Evolutionary conservation across 2,329 filamentous ascomycete species (phyloP), one percentile per base, ranked within the genome.

Genomic region (Purpureocillium lavendulum): DNA sequence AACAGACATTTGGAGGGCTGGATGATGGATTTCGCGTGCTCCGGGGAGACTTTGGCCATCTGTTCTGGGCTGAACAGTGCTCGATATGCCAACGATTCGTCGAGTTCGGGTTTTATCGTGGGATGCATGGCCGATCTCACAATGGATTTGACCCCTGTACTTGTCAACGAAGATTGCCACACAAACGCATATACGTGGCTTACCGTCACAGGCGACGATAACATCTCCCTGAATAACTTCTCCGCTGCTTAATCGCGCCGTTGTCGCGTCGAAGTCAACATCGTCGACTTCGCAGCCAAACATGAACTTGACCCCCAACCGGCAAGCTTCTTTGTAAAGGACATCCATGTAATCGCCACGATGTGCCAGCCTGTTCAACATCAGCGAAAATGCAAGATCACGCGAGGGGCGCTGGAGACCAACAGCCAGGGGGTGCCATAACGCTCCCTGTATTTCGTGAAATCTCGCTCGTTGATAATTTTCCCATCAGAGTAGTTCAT

Each of bases 341-440:
- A 46, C n/a, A 12, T 24, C 21, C 33, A 46, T 35, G 31, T 44
- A 47, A 32, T 45, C 45, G 17, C 38, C 43, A 11, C 46, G 45
- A 34, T 45, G 45, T 5, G 47, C 34, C 3, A 49, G 7, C 7
- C 46, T 47, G 24, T 8, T 24, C 14, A n/a, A n/a, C n/a, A n/a
- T n/a, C n/a, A n/a, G n/a, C n/a, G n/a, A n/a, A n/a, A n/a, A n/a
- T n/a, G n/a, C n/a, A n/a, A n/a, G n/a, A n/a, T n/a, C n/a, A n/a
- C n/a, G n/a, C n/a, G n/a, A n/a, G n/a, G n/a, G n/a, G n/a, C n/a
- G n/a, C n/a, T n/a, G n/a, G n/a, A n/a, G n/a, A 47, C 45, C 10
- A 41, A 47, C 47, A 49, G 21, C 47, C 47, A 49, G 4, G 45
- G 47, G 5, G 45, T 41, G 16, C 43, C 45, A 28, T 49, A 47